A percentile compares a stretch with the other conserved stretches of the same genome.
Conservation (phyloP, 1,284 basidiomycete genomes). For the Ceratobasidium sp. region DNA sequence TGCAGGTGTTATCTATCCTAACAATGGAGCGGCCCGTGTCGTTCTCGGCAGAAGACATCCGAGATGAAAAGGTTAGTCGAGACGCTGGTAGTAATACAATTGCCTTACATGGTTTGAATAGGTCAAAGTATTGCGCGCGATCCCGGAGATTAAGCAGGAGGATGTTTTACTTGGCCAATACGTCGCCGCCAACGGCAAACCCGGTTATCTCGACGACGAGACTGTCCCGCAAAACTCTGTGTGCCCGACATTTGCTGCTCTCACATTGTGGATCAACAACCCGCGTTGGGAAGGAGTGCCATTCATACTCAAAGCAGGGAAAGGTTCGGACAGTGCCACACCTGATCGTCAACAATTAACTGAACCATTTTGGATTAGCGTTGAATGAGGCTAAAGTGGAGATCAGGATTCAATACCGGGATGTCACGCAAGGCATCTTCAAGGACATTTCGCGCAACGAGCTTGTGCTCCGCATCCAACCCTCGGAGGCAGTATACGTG, state of each 20-base stretch:
- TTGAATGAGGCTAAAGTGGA: slow-evolving; percentile 98
- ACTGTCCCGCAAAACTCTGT: slow-evolving; percentile 92
- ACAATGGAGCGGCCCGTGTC: slow-evolving; percentile 99
- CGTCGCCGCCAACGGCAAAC: slow-evolving; percentile 87
- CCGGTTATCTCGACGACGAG: slow-evolving; percentile 96
- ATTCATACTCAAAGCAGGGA: slow-evolving; percentile 96
- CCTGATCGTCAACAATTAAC: background rate
- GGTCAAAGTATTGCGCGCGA: slow-evolving; percentile 95
- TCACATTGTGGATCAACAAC: slow-evolving; percentile 91
- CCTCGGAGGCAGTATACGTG: slow-evolving; percentile 93
- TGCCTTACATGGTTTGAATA: slow-evolving; percentile 56
- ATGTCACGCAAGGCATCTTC: slow-evolving; percentile 96
- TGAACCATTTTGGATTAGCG: slow-evolving; percentile 65
- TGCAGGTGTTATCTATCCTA: slow-evolving; percentile 92
- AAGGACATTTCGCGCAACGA: slow-evolving; percentile 95
- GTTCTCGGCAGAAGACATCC: slow-evolving; percentile 94
- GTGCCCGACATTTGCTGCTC: slow-evolving; percentile 93
- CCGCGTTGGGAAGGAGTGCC: slow-evolving; percentile 98
- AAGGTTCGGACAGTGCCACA: slow-evolving; percentile 71
- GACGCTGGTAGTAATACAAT: background rate
- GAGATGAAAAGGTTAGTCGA: slow-evolving; percentile 89
- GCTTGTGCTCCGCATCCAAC: slow-evolving; percentile 95
- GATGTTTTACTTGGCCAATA: slow-evolving; percentile 95
- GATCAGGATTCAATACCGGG: slow-evolving; percentile 96
- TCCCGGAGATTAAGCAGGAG: slow-evolving; percentile 81